Percentiles rank a stretch among this genome's conserved stretches.
phyloP scores from a whole-genome alignment of 163 green algal genomes.

The Prototheca stagnorum region DNA sequence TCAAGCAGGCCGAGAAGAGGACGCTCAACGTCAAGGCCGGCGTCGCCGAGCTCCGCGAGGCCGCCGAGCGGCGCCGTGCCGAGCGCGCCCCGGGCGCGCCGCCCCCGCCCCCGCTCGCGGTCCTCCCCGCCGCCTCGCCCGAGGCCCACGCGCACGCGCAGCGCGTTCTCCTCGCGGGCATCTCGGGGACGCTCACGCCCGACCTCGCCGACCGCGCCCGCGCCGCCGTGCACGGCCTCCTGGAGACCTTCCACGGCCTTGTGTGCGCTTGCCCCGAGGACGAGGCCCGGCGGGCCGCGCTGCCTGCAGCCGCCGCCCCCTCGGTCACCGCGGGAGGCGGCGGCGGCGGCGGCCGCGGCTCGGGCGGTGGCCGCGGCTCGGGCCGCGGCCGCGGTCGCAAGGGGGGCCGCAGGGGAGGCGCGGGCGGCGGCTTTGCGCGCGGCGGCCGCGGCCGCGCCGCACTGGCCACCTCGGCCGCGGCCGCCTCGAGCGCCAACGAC shows the following conservation, averaged over 20 bases:
- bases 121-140: conserved; percentile 2
- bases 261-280: conserved; percentile 25
- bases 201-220: conserved; percentile 24
- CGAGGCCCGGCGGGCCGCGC: conserved; percentile 24
- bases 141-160: conserved; percentile 8
- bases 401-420: not conserved
- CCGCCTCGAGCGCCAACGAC: conserved; percentile 2
- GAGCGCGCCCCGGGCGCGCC: conserved; percentile 6
- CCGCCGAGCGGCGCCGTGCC: conserved; percentile 13
- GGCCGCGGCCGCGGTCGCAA: not conserved
- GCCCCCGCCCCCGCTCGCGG: conserved; percentile 9
- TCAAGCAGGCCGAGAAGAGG: conserved; percentile 75
- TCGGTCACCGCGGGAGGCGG: not conserved
- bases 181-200: conserved; percentile 51
- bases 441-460: not conserved
- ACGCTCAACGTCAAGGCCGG: conserved; percentile 58
- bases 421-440: conserved; percentile 2
- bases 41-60: conserved; percentile 73
- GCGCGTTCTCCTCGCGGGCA: conserved; percentile 55
- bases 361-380: no score
- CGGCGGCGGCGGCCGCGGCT: not conserved
- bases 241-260: conserved; percentile 73
- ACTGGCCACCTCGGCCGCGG: conserved; percentile 1
- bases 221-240: conserved; percentile 52
- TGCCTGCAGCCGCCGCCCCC: not conserved